Evolutionary conservation across 164 flowering plant species (phyloP), one percentile per base, ranked within the genome.

Genomic region (Aristolochia californica): DNA sequence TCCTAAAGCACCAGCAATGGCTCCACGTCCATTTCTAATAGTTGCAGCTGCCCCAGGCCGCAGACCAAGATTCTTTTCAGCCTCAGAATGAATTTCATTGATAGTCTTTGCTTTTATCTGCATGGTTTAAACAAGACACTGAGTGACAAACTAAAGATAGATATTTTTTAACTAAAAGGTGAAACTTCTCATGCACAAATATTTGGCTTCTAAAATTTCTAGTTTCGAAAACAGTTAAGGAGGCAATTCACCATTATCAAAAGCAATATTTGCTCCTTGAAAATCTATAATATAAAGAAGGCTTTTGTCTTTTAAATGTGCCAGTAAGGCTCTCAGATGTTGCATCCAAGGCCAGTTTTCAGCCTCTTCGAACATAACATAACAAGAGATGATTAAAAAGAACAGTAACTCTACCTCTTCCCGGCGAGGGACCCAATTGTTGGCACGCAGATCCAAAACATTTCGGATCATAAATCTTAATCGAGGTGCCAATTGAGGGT

Each of bases 381-480:
- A n/a, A n/a, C n/a, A n/a, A n/a, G n/a, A n/a, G n/a, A n/a, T n/a
- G n/a, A n/a, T n/a, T n/a, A n/a, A n/a, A n/a, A n/a, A n/a, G n/a
- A n/a, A n/a, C n/a, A n/a, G n/a, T n/a, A n/a, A n/a, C n/a, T n/a
- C 15, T 27, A 87, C 97, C 95, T 90, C 93, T 70, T 94, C 95
- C 18, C 96, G 85, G 55, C 97, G 79, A 0, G 99, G 96, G 55
- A 90, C 78, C 97, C 99, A 94, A 43, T 75, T 77, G 60, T 86
- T 83, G 21, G 87, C 48, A 23, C 99, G 90, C 57, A 82, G 53
- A 59, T 94, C 99, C 62, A 87, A 68, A 63, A 93, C 87, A 80
- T 87, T 74, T 26, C 88, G 85, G 48, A 89, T 72, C 96, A 89
- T 87, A 69, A 93, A 93, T 65, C 78, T 74, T 61, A 89, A 43